phyloP scores from a whole-genome alignment of 208 protist genomes.

The Balamuthia mandrillaris region DNA sequence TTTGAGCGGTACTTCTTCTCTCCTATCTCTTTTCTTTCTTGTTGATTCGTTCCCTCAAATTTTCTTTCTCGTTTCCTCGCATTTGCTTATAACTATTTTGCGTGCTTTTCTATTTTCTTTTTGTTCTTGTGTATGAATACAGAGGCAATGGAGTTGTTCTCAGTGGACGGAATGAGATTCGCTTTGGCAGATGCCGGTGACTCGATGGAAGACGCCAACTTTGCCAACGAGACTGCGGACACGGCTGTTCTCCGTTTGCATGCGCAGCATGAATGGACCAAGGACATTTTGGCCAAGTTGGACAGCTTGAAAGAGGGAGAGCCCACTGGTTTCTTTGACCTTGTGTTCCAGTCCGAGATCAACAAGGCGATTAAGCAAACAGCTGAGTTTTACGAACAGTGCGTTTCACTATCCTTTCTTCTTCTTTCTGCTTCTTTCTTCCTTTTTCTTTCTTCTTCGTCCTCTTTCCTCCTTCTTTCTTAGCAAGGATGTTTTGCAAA shows the following conservation, averaged over 20 bases:
- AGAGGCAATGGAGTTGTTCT: slow-evolving; percentile 63
- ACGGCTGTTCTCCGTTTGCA: slow-evolving; percentile 93
- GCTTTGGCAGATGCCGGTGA: slow-evolving; percentile 98
- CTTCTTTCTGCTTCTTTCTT: too few relatives aligned
- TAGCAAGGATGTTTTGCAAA: background rate
- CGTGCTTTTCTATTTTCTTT: slow-evolving; percentile 11
- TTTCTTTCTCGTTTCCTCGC: slow-evolving; percentile 67
- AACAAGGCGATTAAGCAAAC: slow-evolving; percentile 82
- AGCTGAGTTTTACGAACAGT: slow-evolving; percentile 79
- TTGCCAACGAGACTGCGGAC: slow-evolving; percentile 87
- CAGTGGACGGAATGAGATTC: slow-evolving; percentile 86
- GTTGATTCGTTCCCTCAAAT: slow-evolving; percentile 68
- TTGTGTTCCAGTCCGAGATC: slow-evolving; percentile 89
- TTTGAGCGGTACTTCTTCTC: slow-evolving; percentile 54
- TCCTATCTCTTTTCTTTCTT: slow-evolving; percentile 78
- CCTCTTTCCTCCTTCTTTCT: background rate
- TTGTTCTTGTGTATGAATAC: background rate
- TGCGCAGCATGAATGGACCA: slow-evolving; percentile 87
- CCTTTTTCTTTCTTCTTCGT: too few relatives aligned
- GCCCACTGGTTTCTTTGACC: slow-evolving; percentile 62
- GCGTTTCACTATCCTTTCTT: too few relatives aligned
- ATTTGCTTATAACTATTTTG: slow-evolving; percentile 54
- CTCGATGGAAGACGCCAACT: slow-evolving; percentile 97
- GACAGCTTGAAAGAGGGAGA: background rate
- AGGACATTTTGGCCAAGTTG: slow-evolving; percentile 61